Conservation (phyloP, 306 rosid species). For the Pachyrhizus erosus region DNA sequence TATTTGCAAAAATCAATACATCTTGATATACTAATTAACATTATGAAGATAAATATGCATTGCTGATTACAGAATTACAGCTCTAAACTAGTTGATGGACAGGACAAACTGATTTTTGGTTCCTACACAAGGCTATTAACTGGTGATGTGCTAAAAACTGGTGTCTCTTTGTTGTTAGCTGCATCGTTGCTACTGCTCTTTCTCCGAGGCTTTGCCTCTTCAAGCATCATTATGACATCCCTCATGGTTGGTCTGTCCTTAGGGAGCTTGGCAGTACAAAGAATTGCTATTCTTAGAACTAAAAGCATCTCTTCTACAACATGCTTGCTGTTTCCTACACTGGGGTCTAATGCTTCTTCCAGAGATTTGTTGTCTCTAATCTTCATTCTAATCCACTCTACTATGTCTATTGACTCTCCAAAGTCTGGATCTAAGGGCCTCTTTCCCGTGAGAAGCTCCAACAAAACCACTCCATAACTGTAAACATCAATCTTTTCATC, state of each 20-base stretch:
- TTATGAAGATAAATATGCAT: conserved; percentile 37
- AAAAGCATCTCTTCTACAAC: conserved; percentile 93
- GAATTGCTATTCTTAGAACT: conserved; percentile 85
- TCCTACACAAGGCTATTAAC: conserved; percentile 75
- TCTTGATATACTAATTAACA: conserved; percentile 38
- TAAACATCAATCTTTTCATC: conserved; percentile 93
- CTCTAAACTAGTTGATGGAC: conserved; percentile 43
- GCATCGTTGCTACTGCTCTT: conserved; percentile 69
- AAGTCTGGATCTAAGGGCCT: conserved; percentile 74
- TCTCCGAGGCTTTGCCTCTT: conserved; percentile 93
- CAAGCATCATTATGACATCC: conserved; percentile 93
- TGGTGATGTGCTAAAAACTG: conserved; percentile 79
- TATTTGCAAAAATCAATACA: conserved; percentile 47
- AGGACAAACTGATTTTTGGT: conserved; percentile 30
- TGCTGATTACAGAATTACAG: conserved; percentile 51
- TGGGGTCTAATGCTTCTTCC: conserved; percentile 82
- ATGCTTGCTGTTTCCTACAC: conserved; percentile 77
- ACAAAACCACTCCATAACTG: conserved; percentile 91
- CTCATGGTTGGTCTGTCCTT: conserved; percentile 96
- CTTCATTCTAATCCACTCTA: conserved; percentile 83
- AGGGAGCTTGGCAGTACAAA: conserved; percentile 90
- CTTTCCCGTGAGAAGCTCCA: conserved; percentile 90
- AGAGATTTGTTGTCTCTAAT: conserved; percentile 66
- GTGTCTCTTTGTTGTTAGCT: conserved; percentile 64
- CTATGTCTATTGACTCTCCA: conserved; percentile 84